Conservation (phyloP, 768 basidiomycete species). For the Lentinula edodes region DNA sequence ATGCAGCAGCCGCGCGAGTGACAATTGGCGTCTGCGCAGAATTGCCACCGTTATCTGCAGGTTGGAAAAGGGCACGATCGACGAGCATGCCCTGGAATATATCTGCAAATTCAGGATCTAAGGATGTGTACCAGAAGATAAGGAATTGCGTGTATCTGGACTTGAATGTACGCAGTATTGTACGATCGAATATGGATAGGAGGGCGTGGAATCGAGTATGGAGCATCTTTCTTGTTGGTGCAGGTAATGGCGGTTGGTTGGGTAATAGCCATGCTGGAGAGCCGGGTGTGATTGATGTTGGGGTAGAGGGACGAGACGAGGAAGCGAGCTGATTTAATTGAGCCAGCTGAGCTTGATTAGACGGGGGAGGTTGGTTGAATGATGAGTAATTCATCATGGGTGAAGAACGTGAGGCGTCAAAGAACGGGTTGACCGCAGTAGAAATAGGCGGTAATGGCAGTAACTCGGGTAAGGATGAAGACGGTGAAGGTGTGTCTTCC, state of each 20-base stretch:
- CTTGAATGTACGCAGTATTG: conserved; percentile 92
- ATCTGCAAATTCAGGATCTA: conserved; percentile 84
- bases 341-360: conserved; percentile 4
- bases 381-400: not conserved
- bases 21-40: conserved; percentile 51
- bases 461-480: conserved; percentile 26
- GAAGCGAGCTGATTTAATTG: conserved; percentile 7
- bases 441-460: conserved; percentile 24
- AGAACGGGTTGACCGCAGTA: conserved; percentile 10
- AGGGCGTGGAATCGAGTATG: conserved; percentile 78
- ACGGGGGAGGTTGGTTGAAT: not conserved
- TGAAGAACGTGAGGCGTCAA: conserved; percentile 7
- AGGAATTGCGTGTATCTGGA: conserved; percentile 98
- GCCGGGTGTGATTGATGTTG: conserved; percentile 8
- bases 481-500: conserved; percentile 7
- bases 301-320: conserved; percentile 12
- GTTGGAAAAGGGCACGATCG: conserved; percentile 73
- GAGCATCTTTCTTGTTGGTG: conserved; percentile 29
- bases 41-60: conserved; percentile 16
- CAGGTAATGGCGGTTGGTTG: conserved; percentile 12
- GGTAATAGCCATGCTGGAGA: conserved; percentile 18
- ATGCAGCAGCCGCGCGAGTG: conserved; percentile 87
- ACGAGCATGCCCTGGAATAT: conserved; percentile 94
- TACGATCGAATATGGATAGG: conserved; percentile 89
- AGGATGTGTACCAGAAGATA: conserved; percentile 91